phyloP scores from a whole-genome alignment of 2,329 filamentous ascomycete species.

The Pseudogymnoascus destructans region DNA sequence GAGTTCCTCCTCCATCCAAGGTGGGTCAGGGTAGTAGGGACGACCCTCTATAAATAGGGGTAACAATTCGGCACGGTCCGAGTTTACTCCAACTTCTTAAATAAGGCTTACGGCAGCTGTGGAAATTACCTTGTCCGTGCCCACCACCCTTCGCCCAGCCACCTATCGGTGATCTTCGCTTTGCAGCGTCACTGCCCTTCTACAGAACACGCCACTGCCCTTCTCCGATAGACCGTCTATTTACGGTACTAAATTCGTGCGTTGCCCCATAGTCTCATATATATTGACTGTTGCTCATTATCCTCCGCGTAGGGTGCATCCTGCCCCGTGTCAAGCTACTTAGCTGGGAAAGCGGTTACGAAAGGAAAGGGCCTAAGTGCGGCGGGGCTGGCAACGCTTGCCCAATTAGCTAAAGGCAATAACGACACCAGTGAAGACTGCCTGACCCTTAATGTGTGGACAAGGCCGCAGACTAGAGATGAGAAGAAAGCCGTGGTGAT shows the following conservation, averaged over 20 bases:
- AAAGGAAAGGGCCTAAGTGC: slow-evolving; percentile 17
- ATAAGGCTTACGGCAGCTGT: background rate
- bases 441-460: slow-evolving; percentile 20
- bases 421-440: slow-evolving; percentile 18
- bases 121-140: background rate
- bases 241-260: background rate
- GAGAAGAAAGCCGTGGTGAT: slow-evolving; percentile 31
- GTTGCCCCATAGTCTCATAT: slow-evolving; percentile 2
- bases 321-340: background rate
- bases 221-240: slow-evolving; percentile 10
- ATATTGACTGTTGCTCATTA: background rate
- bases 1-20: background rate
- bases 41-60: background rate
- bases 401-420: slow-evolving; percentile 7
- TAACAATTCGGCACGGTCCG: background rate
- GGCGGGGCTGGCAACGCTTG: slow-evolving; percentile 13
- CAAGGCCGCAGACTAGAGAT: slow-evolving; percentile 12
- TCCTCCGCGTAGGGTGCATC: background rate
- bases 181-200: slow-evolving; percentile 16
- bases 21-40: background rate
- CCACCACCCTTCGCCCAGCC: slow-evolving; percentile 34
- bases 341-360: background rate
- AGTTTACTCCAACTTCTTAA: background rate
- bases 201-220: slow-evolving; percentile 9
- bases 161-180: slow-evolving; percentile 35